These are phyloP conservation scores for Hortaea werneckii DNA, from an alignment of 2,329 filamentous ascomycete species.

Conservation along the genomic window DNA sequence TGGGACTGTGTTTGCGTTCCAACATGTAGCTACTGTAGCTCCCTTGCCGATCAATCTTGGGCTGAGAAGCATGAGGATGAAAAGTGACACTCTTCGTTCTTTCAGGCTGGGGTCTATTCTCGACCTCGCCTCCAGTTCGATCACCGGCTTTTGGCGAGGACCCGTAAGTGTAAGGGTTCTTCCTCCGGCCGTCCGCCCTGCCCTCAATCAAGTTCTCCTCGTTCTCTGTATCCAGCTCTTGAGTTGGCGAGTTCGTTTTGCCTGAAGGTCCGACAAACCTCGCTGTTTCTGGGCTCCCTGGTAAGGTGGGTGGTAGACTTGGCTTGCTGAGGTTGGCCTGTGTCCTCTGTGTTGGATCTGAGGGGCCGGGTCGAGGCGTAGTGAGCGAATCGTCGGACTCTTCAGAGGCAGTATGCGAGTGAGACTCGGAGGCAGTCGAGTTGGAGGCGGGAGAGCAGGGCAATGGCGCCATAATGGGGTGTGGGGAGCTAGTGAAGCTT, in stretches of 20 bases:
- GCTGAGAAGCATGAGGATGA: constrained; percentile 6
- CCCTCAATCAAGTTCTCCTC: not conserved
- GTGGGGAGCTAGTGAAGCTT: constrained; percentile 3
- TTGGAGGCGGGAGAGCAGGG: constrained; percentile 25
- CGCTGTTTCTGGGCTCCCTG: constrained; percentile 4
- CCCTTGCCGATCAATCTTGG: constrained; percentile 7
- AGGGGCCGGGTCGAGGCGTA: constrained; percentile 24
- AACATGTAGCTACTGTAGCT: constrained; percentile 8
- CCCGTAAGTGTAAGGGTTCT: constrained; percentile 10
- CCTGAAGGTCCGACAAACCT: not conserved
- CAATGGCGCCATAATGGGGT: constrained; percentile 6
- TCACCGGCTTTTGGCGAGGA: constrained; percentile 1
- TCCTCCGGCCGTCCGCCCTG: constrained; percentile 9
- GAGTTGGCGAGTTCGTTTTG: not conserved
- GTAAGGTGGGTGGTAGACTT: constrained; percentile 8
- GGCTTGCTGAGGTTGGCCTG: constrained; percentile 18
- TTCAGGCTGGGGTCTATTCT: not conserved
- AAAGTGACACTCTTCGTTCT: constrained; percentile 14
- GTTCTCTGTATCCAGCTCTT: not conserved
- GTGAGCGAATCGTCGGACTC: constrained; percentile 24
- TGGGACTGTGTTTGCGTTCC: constrained; percentile 5
- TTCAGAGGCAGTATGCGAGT: constrained; percentile 13
- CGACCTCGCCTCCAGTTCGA: not conserved
- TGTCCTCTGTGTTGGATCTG: constrained; percentile 20
- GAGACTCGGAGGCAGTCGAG: constrained; percentile 18